phyloP scores from a whole-genome alignment of 73 alveolate genomes.

The Paramecium tetraurelia region DNA sequence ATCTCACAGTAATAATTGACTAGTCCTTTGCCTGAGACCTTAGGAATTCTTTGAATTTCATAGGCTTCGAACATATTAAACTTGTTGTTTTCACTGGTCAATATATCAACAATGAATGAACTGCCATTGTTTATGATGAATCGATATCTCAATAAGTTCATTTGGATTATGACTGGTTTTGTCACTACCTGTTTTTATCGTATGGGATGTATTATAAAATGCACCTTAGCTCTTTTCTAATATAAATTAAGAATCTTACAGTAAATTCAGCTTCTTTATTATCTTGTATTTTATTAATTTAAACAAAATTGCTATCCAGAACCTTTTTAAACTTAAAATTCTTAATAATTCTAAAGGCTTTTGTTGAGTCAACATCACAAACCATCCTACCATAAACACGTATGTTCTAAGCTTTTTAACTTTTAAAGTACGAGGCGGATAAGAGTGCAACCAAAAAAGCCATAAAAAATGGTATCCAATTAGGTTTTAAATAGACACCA shows the following conservation, averaged over 20 bases:
- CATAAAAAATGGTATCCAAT: not conserved
- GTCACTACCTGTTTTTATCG: not conserved
- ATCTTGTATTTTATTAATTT: not conserved
- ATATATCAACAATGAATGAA: not conserved
- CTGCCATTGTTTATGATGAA: not conserved
- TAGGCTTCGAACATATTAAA: not conserved
- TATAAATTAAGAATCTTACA: not conserved
- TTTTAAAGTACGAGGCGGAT: not conserved
- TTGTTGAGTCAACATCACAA: constrained; percentile 22
- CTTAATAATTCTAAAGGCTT: constrained; percentile 21
- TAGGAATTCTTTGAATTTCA: constrained; percentile 26
- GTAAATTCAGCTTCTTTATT: not conserved
- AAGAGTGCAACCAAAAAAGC: not conserved
- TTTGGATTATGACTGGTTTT: not conserved
- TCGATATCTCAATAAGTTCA: constrained; percentile 20
- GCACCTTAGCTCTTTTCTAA: constrained; percentile 25
- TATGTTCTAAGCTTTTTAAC: not conserved
- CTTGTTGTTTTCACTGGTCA: not conserved
- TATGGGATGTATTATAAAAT: constrained; percentile 3
- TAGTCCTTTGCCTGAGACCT: constrained; percentile 46
- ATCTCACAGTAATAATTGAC: constrained; percentile 42
- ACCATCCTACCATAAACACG: not conserved
- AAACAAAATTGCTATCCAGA: constrained; percentile 4
- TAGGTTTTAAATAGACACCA: not conserved
- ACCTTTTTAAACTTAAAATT: constrained; percentile 6